Evolutionary conservation across 495 filamentous ascomycete species (phyloP).

Genomic region (Penicillium cosmopolitanum): DNA sequence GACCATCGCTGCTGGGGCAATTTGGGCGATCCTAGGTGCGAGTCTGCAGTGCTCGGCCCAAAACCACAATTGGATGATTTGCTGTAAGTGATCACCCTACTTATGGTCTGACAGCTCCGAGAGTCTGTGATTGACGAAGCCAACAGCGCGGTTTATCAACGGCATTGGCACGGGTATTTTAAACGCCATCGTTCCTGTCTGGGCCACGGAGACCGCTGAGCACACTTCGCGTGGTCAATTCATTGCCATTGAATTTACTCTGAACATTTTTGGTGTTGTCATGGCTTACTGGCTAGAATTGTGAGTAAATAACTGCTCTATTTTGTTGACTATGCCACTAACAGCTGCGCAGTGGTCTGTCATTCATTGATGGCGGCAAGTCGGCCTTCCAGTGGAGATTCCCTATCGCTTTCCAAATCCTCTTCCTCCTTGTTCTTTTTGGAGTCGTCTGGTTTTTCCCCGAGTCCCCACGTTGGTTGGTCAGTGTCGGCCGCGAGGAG

Average conservation of each 20-base stretch:
- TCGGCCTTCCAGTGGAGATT: constrained; percentile 68
- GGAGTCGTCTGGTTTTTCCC: constrained; percentile 63
- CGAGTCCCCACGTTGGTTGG: constrained; percentile 67
- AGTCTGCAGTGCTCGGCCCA: constrained; percentile 63
- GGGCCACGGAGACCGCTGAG: constrained; percentile 69
- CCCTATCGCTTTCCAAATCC: constrained; percentile 72
- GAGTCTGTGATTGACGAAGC: not conserved
- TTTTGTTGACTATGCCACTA: not conserved
- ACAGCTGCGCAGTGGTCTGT: constrained; percentile 50
- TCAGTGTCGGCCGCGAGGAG: constrained; percentile 62
- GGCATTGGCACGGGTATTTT: constrained; percentile 75
- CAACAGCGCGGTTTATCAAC: constrained; percentile 61
- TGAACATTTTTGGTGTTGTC: constrained; percentile 76
- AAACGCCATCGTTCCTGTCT: constrained; percentile 73
- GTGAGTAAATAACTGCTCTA: constrained; percentile 35
- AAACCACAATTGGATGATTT: constrained; percentile 74
- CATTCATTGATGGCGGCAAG: constrained; percentile 57
- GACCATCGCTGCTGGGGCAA: constrained; percentile 59
- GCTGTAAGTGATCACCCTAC: constrained; percentile 41
- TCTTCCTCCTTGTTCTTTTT: constrained; percentile 58
- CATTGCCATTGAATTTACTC: constrained; percentile 72
- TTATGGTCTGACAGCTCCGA: not conserved
- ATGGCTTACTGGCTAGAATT: constrained; percentile 76
- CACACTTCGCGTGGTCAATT: constrained; percentile 72
- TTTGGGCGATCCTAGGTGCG: constrained; percentile 63